Percentiles rank a stretch among this genome's conserved stretches.
These are phyloP conservation scores for Hamamelis virginiana DNA, from an alignment of 164 flowering plant species.

Conservation along the genomic window DNA sequence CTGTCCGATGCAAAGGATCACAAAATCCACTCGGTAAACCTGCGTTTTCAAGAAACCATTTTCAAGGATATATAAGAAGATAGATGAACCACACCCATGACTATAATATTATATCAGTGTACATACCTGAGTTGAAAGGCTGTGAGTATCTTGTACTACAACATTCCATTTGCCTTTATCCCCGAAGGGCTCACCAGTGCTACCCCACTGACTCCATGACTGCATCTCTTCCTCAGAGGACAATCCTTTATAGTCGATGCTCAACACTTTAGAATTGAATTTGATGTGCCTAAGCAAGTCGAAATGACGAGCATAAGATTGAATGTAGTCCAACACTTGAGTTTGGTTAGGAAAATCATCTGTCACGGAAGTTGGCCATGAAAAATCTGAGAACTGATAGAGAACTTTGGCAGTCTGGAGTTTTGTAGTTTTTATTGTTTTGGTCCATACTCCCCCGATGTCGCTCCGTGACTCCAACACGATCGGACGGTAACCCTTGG, in stretches of 20 bases:
- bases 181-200: slow-evolving; percentile 41
- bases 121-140: background rate
- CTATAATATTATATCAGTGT: no score
- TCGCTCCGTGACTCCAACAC: no score
- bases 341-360: slow-evolving; percentile 28
- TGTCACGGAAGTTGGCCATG: slow-evolving; percentile 44
- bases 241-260: slow-evolving; percentile 37
- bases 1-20: no score
- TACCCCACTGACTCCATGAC: slow-evolving; percentile 46
- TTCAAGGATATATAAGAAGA: no score
- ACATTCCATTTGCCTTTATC: no score
- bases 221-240: no score
- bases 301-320: slow-evolving; percentile 41
- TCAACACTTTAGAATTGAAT: slow-evolving; percentile 35
- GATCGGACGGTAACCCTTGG: no score
- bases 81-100: no score
- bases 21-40: no score
- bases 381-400: slow-evolving; percentile 50
- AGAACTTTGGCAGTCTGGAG: slow-evolving; percentile 26
- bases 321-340: slow-evolving; percentile 40
- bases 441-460: no score
- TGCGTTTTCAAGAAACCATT: no score
- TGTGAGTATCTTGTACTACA: slow-evolving; percentile 23
- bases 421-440: no score
- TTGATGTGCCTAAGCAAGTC: slow-evolving; percentile 29